These are phyloP conservation scores for Blastobotrys arbuscula DNA, from an alignment of 1,139 yeast genomes.

Conservation along the genomic window DNA sequence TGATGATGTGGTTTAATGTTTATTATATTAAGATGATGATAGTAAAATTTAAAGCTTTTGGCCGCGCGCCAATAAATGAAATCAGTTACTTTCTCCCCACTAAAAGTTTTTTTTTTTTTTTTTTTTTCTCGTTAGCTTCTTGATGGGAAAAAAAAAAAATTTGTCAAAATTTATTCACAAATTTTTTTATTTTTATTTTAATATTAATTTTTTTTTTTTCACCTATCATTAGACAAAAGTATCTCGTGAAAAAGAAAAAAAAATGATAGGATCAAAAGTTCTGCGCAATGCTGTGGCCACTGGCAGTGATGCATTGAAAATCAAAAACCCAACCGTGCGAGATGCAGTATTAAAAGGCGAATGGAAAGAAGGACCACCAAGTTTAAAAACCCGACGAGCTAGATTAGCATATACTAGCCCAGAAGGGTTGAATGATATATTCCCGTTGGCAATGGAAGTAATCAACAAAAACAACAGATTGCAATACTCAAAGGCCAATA, in stretches of 20 bases:
- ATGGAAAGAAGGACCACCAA: constrained; percentile 42
- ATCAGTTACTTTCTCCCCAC: no score
- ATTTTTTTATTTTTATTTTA: constrained; percentile 1
- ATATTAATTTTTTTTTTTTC: not conserved
- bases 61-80: no score
- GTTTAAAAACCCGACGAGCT: constrained; percentile 42
- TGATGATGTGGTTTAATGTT: no score
- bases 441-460: constrained; percentile 58
- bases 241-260: not conserved
- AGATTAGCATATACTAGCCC: constrained; percentile 60
- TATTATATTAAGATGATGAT: no score
- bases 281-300: constrained; percentile 3
- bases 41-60: no score
- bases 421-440: constrained; percentile 62
- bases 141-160: not conserved
- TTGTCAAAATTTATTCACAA: constrained; percentile 2
- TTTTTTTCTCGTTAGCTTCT: not conserved
- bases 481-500: constrained; percentile 32
- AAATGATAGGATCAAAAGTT: constrained; percentile 4
- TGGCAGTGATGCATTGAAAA: constrained; percentile 16
- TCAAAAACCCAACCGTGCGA: constrained; percentile 29
- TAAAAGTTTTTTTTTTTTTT: no score
- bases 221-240: not conserved
- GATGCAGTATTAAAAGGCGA: constrained; percentile 35
- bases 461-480: constrained; percentile 43